phyloP scores from a whole-genome alignment of 192 early-diverging fungal genomes.

The Allomyces javanicus region DNA sequence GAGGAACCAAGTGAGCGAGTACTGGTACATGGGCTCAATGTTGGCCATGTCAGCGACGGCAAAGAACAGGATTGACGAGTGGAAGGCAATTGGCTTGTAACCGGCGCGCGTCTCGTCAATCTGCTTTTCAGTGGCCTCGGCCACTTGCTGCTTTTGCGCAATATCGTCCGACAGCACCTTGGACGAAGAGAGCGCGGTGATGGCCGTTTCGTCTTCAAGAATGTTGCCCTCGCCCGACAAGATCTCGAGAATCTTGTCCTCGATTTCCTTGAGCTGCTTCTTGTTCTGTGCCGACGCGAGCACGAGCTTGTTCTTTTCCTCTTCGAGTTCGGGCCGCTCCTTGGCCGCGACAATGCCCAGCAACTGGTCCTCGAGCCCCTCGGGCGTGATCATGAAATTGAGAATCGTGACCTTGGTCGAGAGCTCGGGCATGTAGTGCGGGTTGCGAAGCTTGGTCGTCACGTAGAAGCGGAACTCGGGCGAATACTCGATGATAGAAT shows the following conservation, averaged over 20 bases:
- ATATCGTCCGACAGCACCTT: slow-evolving; percentile 37
- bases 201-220: slow-evolving; percentile 43
- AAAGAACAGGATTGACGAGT: slow-evolving; percentile 38
- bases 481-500: slow-evolving; percentile 39
- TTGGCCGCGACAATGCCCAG: slow-evolving; percentile 42
- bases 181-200: slow-evolving; percentile 34
- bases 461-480: slow-evolving; percentile 38
- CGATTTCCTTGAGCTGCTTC: slow-evolving; percentile 41
- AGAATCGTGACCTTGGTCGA: slow-evolving; percentile 40
- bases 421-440: slow-evolving; percentile 41
- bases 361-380: slow-evolving; percentile 42
- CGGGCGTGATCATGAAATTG: slow-evolving; percentile 50
- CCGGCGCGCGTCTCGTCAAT: slow-evolving; percentile 46
- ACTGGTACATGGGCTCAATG: slow-evolving; percentile 54
- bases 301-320: slow-evolving; percentile 44
- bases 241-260: slow-evolving; percentile 40
- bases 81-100: slow-evolving; percentile 43
- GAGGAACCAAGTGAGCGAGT: slow-evolving; percentile 45
- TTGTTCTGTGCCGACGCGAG: slow-evolving; percentile 40
- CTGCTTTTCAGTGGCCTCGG: slow-evolving; percentile 43
- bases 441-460: slow-evolving; percentile 45
- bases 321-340: slow-evolving; percentile 45
- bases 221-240: slow-evolving; percentile 45
- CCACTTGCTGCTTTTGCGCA: slow-evolving; percentile 43
- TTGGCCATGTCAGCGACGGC: slow-evolving; percentile 45